Base-by-base conservation (phyloP, 225 moss, liverwort and hornwort genomes). In the Asterella californica region DNA sequence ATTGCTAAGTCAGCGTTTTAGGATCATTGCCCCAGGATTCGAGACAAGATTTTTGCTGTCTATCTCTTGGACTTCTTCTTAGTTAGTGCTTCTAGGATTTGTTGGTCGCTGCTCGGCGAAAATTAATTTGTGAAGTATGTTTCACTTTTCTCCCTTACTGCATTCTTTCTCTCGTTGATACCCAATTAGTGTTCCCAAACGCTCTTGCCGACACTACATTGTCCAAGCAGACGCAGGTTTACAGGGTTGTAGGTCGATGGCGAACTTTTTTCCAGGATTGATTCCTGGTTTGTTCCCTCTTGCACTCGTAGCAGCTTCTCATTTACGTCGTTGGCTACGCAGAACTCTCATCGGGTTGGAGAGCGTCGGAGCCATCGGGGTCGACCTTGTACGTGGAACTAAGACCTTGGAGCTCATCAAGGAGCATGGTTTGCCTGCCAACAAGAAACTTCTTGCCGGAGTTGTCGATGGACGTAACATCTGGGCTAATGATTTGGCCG, bases 381-480 rank as follows among this genome's bases (percentile, higher is more conserved):
- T 93, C 25, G 95, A 95, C 67, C 86, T 95, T 38, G 91, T 95
- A 0, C 95, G 93, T 64, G 95, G 95, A n/a, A 59, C 88, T 14
- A 87, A 90, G 84, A 93, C 93, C 0, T 49, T 95, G 82, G 77
- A 66, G 5, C 66, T 93, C 77, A 90, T 95, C 75, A 91, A 89
- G 86, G 87, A 90, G 79, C 45, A 86, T 3, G 95, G 95, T 24
- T 47, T 93, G 0, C 90, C 92, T 0, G 90, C 33, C 0, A 87
- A 86, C 5, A 91, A 89, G 82, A 90, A 86, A 15, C 49, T 95
- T 76, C 81, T 90, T 63, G 95, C 95, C 0, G 95, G 95, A 10
- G 88, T 95, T 15, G 95, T 95, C 60, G 95, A 95, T 78, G 93
- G 93, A 17, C 93, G 95, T 7, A 95, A 95, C 71, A 88, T 91